phyloP scores from a whole-genome alignment of 1,139 yeast genomes.

The Pneumocystis carinii region DNA sequence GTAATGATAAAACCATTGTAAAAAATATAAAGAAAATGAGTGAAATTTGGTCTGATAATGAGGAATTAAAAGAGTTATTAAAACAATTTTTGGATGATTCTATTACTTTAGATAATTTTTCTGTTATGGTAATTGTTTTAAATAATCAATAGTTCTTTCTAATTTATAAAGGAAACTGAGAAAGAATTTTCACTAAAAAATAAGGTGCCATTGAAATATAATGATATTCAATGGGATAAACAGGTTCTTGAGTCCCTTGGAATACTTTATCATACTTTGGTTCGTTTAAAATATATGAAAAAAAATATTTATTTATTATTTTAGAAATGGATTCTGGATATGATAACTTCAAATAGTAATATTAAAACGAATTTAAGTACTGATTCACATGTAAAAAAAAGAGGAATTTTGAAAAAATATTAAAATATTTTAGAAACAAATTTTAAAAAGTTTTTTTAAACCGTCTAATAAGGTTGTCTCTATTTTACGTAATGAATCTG shows the following conservation, averaged over 20 bases:
- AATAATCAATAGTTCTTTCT: neutral
- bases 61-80: neutral
- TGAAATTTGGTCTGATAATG: neutral
- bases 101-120: neutral
- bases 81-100: neutral
- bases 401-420: neutral
- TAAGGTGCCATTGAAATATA: neutral
- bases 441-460: neutral
- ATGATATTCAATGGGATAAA: neutral
- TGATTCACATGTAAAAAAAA: neutral
- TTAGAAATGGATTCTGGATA: neutral
- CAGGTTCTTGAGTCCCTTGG: neutral
- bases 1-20: neutral
- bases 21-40: neutral
- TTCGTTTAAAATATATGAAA: neutral
- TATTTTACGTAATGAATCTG: neutral
- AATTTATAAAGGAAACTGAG: neutral
- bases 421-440: neutral
- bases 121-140: neutral
- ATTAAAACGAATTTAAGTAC: neutral
- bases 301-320: neutral
- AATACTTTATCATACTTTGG: neutral
- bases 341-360: neutral
- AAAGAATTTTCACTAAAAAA: neutral
- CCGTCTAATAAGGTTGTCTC: neutral